Percentiles rank a stretch among this genome's conserved stretches.
These are phyloP conservation scores for Fusarium miscanthi DNA, from an alignment of 2,329 filamentous ascomycete species.

Conservation along the genomic window DNA sequence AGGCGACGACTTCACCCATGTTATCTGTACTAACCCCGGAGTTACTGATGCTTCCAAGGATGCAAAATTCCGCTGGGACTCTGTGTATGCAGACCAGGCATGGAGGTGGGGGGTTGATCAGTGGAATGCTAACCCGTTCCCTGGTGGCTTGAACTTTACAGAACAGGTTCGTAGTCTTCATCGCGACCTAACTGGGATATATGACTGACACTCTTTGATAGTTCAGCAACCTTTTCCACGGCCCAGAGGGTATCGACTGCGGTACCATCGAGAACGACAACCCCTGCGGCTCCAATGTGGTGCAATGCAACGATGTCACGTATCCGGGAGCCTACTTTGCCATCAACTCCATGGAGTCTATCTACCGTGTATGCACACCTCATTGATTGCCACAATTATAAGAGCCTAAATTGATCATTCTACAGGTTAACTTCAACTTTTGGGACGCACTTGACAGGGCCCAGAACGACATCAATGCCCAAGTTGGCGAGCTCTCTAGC, in stretches of 20 bases:
- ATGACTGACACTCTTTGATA: neutral
- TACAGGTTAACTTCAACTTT: neutral
- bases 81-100: neutral
- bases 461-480: neutral
- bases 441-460: neutral
- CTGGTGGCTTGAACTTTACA: neutral
- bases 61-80: neutral
- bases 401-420: neutral
- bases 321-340: neutral
- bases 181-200: rapidly evolving
- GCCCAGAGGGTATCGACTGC: neutral
- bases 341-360: neutral
- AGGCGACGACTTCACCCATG: neutral
- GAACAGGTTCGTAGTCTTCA: neutral
- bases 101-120: neutral
- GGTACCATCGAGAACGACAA: neutral
- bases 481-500: neutral
- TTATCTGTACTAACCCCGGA: neutral
- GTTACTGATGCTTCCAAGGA: neutral
- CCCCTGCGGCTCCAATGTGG: neutral
- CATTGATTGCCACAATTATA: no score
- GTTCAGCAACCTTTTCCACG: neutral
- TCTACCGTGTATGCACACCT: neutral
- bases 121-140: neutral
- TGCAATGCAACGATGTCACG: neutral